Evolutionary conservation across 192 early-diverging fungal species (phyloP).

Genomic region (Coemansia sp.): DNA sequence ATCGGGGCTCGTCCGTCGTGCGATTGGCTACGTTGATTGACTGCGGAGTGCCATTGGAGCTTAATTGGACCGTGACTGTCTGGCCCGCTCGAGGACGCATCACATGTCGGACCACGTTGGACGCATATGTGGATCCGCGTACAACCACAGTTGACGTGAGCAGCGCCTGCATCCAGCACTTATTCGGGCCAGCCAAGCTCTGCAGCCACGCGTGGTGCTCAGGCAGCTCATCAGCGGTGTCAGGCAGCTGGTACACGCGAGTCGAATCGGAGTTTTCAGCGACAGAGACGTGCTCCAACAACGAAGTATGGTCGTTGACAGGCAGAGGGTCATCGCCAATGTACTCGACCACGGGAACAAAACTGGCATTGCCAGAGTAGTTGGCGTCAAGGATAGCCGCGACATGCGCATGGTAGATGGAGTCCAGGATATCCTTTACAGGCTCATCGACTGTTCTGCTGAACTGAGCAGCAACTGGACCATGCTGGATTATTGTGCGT

Average conservation of each 20-base stretch:
- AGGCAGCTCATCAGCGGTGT: conserved; percentile 7
- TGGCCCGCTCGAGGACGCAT: conserved; percentile 62
- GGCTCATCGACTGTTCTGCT: conserved; percentile 77
- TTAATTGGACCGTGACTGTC: background rate
- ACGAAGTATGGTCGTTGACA: background rate
- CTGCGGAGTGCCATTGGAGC: background rate
- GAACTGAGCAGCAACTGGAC: conserved; percentile 78
- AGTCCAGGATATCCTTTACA: conserved; percentile 83
- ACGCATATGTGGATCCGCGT: conserved; percentile 60
- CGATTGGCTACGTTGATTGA: background rate
- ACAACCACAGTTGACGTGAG: conserved; percentile 70
- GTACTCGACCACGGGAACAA: conserved; percentile 80
- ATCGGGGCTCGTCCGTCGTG: background rate
- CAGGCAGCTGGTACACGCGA: conserved; percentile 12
- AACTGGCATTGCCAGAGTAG: conserved; percentile 60
- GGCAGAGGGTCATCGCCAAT: conserved; percentile 45
- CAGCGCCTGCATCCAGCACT: conserved; percentile 82
- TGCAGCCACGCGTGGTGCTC: conserved; percentile 61
- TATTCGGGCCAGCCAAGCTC: conserved; percentile 63
- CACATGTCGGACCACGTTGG: conserved; percentile 61
- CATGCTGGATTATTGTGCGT: conserved; percentile 85
- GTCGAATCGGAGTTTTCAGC: background rate
- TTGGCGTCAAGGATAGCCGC: conserved; percentile 67
- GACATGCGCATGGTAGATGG: conserved; percentile 81
- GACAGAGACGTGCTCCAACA: background rate